Evolutionary conservation across 129 eudicot species (phyloP), one percentile per base, ranked within the genome.

Genomic region (Dittrichia graveolens): DNA sequence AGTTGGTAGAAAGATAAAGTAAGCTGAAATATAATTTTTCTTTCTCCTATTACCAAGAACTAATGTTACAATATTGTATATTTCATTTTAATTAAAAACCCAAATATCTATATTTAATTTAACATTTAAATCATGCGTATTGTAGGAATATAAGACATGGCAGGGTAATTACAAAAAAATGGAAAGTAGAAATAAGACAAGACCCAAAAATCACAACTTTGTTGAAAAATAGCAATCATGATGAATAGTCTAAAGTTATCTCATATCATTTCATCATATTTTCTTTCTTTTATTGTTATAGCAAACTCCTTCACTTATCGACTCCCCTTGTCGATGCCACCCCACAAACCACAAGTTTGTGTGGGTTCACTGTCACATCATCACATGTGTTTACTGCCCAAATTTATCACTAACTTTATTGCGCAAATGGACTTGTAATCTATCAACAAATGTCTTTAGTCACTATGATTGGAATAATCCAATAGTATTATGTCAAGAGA

Each of bases 211-310:
- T 24, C 31, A 24, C 31, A n/a, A 55, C 67, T 37, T 63, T 56
- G 54, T 55, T 53, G 79, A 52, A 65, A 52, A 66, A 19, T 41
- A 56, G 41, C 62, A 75, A 43, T 56, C 40, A 41, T 54, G 64
- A 34, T 55, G 41, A 44, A 14, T 45, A 65, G 37, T 31, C 48
- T 24, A 75, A 75, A 43, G 60, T 35, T 75, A 44, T 41, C n/a
- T 35, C 58, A 34, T 50, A 19, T 63, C 79, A 41, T 75, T 42
- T 75, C 64, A 75, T 75, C 60, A 31, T 12, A 54, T 54, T 63
- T 19, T 67, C 55, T 56, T 42, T 14, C 63, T 50, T 31, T 65
- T 62, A 24, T 64, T 34, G 72, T 75, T 42, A 15, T 34, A 64
- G 9, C 56, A 53, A 60, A 61, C 39, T 47, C 47, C 16, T 47